Conservation (phyloP, 208 protist species). For the Trichomonas tenax region DNA sequence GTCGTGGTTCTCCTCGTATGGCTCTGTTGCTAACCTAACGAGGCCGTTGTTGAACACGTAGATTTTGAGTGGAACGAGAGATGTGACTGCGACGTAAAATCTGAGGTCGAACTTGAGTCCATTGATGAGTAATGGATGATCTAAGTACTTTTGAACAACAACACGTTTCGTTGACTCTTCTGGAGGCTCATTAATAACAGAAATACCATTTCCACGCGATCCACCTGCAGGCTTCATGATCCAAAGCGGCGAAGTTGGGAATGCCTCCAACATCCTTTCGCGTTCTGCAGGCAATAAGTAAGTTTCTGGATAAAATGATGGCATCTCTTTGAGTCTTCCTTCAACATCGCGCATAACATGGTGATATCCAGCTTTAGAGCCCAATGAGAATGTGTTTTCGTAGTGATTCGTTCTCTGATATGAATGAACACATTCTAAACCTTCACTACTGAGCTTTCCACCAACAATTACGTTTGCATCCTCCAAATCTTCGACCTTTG, state of each 20-base stretch:
- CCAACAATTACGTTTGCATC: background rate
- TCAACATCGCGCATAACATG: background rate
- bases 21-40: conserved; percentile 24
- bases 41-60: conserved; percentile 24
- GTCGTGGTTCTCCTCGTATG: background rate
- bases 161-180: no score
- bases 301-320: conserved; percentile 9
- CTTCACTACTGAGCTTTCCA: no score
- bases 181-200: background rate
- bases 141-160: conserved; percentile 9
- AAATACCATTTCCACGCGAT: background rate
- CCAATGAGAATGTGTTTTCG: background rate
- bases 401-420: background rate
- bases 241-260: background rate
- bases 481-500: background rate
- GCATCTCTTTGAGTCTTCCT: background rate
- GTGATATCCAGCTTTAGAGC: background rate
- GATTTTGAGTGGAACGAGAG: conserved; percentile 13
- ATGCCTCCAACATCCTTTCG: background rate
- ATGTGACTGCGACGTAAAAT: conserved; percentile 22
- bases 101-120: conserved; percentile 41
- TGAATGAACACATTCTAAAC: background rate
- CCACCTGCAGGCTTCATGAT: background rate
- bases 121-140: conserved; percentile 26
- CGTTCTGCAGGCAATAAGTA: background rate